phyloP scores from a whole-genome alignment of 495 filamentous ascomycete genomes.

The Xylaria nigripes region DNA sequence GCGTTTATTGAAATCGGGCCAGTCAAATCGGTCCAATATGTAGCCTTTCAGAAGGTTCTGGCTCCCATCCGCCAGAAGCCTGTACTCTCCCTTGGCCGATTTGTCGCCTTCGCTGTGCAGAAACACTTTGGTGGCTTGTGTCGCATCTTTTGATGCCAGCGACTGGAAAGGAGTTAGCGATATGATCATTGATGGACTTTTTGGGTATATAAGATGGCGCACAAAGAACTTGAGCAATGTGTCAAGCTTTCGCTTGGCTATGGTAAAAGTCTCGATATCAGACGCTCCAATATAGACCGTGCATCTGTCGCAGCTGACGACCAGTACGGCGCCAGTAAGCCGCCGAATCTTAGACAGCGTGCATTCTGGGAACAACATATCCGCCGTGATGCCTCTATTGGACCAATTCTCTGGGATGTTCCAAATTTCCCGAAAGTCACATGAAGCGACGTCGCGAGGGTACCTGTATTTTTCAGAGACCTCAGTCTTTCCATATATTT shows the following conservation, averaged over 20 bases:
- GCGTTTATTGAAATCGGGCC: background rate
- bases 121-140: slow-evolving; percentile 16
- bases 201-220: slow-evolving; percentile 1
- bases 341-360: slow-evolving; percentile 16
- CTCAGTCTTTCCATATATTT: background rate
- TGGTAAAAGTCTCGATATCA: slow-evolving; percentile 11
- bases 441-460: slow-evolving; percentile 12
- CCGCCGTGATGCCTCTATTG: background rate
- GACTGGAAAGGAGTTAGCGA: background rate
- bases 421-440: slow-evolving; percentile 6
- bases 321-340: slow-evolving; percentile 22
- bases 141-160: background rate
- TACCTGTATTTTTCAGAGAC: background rate
- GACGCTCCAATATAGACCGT: slow-evolving; percentile 30
- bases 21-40: slow-evolving; percentile 17
- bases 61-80: slow-evolving; percentile 20
- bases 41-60: slow-evolving; percentile 5
- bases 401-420: slow-evolving; percentile 7
- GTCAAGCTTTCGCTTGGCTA: slow-evolving; percentile 28
- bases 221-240: slow-evolving; percentile 29
- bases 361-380: slow-evolving; percentile 13
- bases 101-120: slow-evolving; percentile 32
- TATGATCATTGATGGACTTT: background rate
- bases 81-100: slow-evolving; percentile 24
- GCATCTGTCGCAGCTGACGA: slow-evolving; percentile 12